These are phyloP conservation scores for Globisporangium okanoganense DNA, from an alignment of 352 stramenopile species.

Conservation along the genomic window DNA sequence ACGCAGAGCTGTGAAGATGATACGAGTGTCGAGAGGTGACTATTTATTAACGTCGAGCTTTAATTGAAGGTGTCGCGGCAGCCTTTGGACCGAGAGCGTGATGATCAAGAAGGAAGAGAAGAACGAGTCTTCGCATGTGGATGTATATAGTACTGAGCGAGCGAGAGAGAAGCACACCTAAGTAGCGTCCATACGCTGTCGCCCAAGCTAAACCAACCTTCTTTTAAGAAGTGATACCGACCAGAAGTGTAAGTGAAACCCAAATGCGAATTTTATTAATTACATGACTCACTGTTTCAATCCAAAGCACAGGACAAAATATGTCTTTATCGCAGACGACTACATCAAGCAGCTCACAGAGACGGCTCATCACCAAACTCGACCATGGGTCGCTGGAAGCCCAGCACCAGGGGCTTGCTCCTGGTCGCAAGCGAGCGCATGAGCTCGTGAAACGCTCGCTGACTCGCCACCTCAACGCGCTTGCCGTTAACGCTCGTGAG, in stretches of 20 bases:
- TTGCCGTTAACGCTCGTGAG: conserved; percentile 37
- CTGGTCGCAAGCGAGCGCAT: conserved; percentile 28
- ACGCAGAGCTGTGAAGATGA: background rate
- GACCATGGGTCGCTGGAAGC: conserved; percentile 35
- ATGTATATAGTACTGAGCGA: background rate
- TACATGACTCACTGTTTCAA: background rate
- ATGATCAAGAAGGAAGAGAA: background rate
- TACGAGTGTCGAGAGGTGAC: background rate
- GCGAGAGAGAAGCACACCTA: background rate
- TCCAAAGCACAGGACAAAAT: background rate
- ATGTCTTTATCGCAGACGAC: background rate
- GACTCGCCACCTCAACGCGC: conserved; percentile 19
- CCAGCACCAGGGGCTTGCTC: conserved; percentile 33
- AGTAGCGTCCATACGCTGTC: background rate
- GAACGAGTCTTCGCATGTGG: background rate
- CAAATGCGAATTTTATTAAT: background rate
- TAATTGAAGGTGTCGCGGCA: background rate
- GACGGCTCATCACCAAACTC: conserved; percentile 15
- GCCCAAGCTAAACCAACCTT: background rate
- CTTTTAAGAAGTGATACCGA: background rate
- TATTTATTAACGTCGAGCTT: background rate
- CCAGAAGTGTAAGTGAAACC: background rate
- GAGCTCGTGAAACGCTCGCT: conserved; percentile 31
- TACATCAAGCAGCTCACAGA: background rate
- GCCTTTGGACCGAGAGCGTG: background rate